These are phyloP conservation scores for Aureobasidium sp. DNA, from an alignment of 2,329 filamentous ascomycete genomes.

Conservation along the genomic window DNA sequence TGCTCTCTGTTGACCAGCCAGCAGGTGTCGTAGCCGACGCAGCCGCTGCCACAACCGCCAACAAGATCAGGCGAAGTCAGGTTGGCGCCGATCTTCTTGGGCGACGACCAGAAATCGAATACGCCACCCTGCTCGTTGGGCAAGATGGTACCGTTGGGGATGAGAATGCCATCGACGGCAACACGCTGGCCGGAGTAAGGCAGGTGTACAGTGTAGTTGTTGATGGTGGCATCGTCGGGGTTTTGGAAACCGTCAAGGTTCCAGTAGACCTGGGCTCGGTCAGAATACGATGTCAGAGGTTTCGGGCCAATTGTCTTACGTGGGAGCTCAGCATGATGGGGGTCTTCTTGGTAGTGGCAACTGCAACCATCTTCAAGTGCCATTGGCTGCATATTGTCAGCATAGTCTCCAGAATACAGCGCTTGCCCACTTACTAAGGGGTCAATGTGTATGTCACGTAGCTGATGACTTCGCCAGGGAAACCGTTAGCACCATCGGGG, in stretches of 20 bases:
- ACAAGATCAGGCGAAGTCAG: conserved; percentile 53
- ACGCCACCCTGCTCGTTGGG: conserved; percentile 58
- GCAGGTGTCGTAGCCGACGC: conserved; percentile 77
- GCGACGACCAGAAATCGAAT: conserved; percentile 73
- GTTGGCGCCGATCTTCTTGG: conserved; percentile 70
- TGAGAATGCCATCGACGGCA: conserved; percentile 50
- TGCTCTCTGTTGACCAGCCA: conserved; percentile 58
- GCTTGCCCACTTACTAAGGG: conserved; percentile 26
- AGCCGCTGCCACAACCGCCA: conserved; percentile 72
- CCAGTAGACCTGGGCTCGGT: conserved; percentile 58
- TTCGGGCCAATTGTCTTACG: conserved; percentile 33
- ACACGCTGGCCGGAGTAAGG: conserved; percentile 65
- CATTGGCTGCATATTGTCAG: conserved; percentile 39
- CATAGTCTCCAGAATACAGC: conserved; percentile 20
- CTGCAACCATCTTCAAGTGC: conserved; percentile 64
- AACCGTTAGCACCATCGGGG: conserved; percentile 64
- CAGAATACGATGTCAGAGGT: background rate
- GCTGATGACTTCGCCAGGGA: conserved; percentile 68
- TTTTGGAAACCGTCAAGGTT: conserved; percentile 74
- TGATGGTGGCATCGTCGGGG: conserved; percentile 53
- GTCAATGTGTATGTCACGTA: conserved; percentile 66
- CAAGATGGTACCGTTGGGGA: conserved; percentile 52
- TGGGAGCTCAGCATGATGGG: conserved; percentile 74
- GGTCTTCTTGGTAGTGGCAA: conserved; percentile 64
- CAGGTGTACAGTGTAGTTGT: conserved; percentile 66